Conservation (phyloP, 306 rosid genomes). For the Trifolium subterraneum region DNA sequence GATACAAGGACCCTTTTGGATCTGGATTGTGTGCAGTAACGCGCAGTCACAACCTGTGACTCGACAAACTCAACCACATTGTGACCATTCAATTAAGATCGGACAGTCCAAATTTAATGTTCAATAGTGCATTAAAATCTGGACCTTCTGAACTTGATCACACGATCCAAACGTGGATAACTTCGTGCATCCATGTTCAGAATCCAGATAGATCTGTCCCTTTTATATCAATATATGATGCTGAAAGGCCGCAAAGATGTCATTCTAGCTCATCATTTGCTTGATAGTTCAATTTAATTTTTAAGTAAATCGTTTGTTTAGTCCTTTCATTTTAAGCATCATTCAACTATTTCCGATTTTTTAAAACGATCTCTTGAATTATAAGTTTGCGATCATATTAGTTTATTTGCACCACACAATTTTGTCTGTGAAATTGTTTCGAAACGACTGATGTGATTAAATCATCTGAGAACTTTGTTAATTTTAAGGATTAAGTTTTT, state of each 20-base stretch:
- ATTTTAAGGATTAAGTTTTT: background rate
- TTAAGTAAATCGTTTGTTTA: background rate
- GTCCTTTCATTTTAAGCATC: background rate
- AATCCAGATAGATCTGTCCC: background rate
- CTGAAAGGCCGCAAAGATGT: constrained; percentile 39
- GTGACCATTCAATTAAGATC: background rate
- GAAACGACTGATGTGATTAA: background rate
- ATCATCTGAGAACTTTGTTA: background rate
- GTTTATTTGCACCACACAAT: background rate
- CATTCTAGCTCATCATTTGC: constrained; percentile 32
- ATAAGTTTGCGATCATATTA: background rate
- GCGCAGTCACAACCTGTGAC: background rate
- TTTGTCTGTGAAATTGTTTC: background rate
- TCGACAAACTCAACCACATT: background rate
- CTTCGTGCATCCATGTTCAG: too few species aligned
- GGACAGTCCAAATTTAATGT: too few species aligned
- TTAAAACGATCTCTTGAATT: background rate
- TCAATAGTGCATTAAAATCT: background rate
- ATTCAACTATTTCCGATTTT: background rate
- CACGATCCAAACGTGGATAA: background rate
- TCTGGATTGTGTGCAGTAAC: background rate
- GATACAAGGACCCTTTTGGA: constrained; percentile 39
- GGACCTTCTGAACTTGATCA: background rate
- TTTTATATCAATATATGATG: constrained; percentile 31
- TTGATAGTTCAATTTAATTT: constrained; percentile 24